A percentile compares a stretch with the other conserved stretches of the same genome.
These are phyloP conservation scores for Daedaleopsis sinensis DNA, from an alignment of 768 basidiomycete genomes.

Conservation along the genomic window DNA sequence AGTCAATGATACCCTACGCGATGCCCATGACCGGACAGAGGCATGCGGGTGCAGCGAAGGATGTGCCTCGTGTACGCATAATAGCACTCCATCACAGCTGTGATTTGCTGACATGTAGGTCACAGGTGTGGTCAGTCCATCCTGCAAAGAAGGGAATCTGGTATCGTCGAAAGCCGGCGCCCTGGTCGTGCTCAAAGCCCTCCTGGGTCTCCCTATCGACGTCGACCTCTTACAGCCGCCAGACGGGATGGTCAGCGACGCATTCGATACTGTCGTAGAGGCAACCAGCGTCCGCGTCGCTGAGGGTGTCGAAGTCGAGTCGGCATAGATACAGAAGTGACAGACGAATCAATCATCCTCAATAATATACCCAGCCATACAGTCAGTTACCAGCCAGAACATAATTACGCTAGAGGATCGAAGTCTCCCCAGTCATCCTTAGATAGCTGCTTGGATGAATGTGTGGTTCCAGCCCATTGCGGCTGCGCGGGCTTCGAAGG, in stretches of 20 bases:
- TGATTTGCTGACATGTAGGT: background rate
- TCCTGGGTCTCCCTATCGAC: constrained; percentile 51
- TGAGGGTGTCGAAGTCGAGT: constrained; percentile 52
- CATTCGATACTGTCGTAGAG: constrained; percentile 55
- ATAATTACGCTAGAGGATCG: constrained; percentile 64
- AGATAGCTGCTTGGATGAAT: constrained; percentile 48
- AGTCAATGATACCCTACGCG: constrained; percentile 60
- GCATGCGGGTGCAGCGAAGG: constrained; percentile 70
- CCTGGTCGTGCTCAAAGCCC: constrained; percentile 58
- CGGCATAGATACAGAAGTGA: constrained; percentile 22
- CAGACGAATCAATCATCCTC: background rate
- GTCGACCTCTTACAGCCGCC: constrained; percentile 36
- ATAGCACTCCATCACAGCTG: background rate
- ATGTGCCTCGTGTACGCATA: constrained; percentile 51
- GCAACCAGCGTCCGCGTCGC: constrained; percentile 49
- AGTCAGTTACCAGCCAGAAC: background rate
- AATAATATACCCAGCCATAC: constrained; percentile 16
- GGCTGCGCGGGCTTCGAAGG: constrained; percentile 66
- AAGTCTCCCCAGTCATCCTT: constrained; percentile 83
- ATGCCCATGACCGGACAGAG: constrained; percentile 60
- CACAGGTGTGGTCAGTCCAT: constrained; percentile 65
- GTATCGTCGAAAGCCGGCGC: constrained; percentile 81
- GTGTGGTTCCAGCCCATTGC: constrained; percentile 38
- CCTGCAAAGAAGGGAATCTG: constrained; percentile 72
- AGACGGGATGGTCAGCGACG: constrained; percentile 19